Evolutionary conservation across 116 monocot species (phyloP).

Genomic region (Dioscorea cayenensis): DNA sequence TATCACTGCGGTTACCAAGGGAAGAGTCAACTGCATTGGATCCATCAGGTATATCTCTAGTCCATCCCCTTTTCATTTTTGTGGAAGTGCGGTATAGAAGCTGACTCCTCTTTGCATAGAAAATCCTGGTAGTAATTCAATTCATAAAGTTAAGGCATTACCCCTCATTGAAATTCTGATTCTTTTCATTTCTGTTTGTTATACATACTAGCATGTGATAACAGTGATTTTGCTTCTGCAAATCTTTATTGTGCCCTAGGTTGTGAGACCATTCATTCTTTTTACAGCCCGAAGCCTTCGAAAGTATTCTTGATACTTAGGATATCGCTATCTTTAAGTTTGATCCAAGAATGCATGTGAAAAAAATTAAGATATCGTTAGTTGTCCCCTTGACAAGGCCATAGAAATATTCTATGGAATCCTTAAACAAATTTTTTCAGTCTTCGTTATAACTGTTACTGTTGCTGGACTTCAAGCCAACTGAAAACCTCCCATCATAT

Average conservation of each 20-base stretch:
- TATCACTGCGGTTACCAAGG: conserved; percentile 18
- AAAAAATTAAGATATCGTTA: too few relatives aligned
- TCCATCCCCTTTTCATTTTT: neutral
- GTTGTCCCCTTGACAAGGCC: too few relatives aligned
- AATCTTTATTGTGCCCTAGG: neutral
- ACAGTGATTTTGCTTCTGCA: neutral
- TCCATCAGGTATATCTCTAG: conserved; percentile 32
- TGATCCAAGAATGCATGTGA: too few relatives aligned
- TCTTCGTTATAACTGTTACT: too few relatives aligned
- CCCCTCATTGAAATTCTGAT: neutral
- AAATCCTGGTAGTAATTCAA: neutral
- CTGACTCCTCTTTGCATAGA: neutral
- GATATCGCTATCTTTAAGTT: neutral
- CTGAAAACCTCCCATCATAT: neutral
- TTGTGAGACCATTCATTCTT: neutral
- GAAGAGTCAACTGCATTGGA: conserved; percentile 29
- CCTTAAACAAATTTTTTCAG: too few relatives aligned
- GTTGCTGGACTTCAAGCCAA: too few relatives aligned
- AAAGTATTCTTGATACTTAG: neutral
- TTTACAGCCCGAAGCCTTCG: neutral
- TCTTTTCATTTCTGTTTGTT: neutral
- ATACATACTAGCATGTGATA: neutral
- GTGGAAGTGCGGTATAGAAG: neutral
- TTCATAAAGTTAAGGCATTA: neutral
- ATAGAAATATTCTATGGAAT: too few relatives aligned